Evolutionary conservation across 2,329 filamentous ascomycete species (phyloP).

Genomic region (Cladobotryum protrusum): DNA sequence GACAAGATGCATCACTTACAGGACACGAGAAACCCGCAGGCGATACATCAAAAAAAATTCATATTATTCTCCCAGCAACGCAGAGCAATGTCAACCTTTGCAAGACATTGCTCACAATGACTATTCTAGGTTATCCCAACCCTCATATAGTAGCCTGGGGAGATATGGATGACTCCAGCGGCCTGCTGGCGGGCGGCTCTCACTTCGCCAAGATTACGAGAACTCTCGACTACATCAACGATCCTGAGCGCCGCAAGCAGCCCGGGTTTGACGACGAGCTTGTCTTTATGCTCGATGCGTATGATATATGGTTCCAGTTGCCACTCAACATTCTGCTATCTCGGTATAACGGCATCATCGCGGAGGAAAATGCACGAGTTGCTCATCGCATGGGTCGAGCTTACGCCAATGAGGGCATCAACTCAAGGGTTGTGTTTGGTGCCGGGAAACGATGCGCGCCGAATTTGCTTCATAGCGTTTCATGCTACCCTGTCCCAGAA

Average conservation of each 20-base stretch:
- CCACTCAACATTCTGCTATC: conserved; percentile 20
- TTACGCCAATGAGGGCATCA: conserved; percentile 16
- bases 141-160: conserved; percentile 24
- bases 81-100: conserved; percentile 20
- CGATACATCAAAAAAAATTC: conserved; percentile 11
- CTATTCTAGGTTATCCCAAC: conserved; percentile 23
- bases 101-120: conserved; percentile 26
- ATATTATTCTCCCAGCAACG: conserved; percentile 24
- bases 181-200: conserved; percentile 20
- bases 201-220: conserved; percentile 25
- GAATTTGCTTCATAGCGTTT: conserved; percentile 17
- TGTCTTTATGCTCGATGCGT: conserved; percentile 25
- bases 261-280: conserved; percentile 23
- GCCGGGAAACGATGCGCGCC: conserved; percentile 23
- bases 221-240: conserved; percentile 22
- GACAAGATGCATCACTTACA: too few relatives aligned
- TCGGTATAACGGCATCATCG: conserved; percentile 21
- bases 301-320: conserved; percentile 30
- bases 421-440: conserved; percentile 21
- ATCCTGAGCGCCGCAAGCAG: conserved; percentile 13
- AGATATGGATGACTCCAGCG: conserved; percentile 13
- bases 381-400: conserved; percentile 20
- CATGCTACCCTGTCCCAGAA: conserved; percentile 24
- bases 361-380: conserved; percentile 18
- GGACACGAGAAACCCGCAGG: neutral